Evolutionary conservation across 306 rosid genomes (phyloP).

Genomic region (Gastrolobium villosum): DNA sequence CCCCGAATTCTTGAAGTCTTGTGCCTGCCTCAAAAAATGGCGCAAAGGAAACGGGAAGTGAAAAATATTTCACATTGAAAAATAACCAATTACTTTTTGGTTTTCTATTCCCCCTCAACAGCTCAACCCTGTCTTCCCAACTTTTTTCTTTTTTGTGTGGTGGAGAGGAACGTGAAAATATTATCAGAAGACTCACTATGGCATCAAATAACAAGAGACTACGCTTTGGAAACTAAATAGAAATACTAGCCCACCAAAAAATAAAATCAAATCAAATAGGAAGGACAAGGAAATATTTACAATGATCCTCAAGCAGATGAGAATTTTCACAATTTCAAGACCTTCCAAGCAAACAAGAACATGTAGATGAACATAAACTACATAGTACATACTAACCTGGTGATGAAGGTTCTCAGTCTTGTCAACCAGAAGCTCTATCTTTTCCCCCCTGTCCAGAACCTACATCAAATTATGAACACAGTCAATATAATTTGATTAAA

Average conservation of each 20-base stretch:
- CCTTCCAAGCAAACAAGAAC: conserved; percentile 23
- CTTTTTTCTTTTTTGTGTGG: neutral
- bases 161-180: neutral
- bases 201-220: neutral
- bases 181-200: conserved; percentile 23
- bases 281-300: neutral
- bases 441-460: conserved; percentile 98
- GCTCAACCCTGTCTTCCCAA: neutral
- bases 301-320: conserved; percentile 16
- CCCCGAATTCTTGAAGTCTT: conserved; percentile 84
- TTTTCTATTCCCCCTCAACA: neutral
- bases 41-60: neutral
- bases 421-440: conserved; percentile 97
- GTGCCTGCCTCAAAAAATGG: conserved; percentile 71
- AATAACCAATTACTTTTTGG: neutral
- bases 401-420: conserved; percentile 95
- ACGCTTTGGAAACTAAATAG: conserved; percentile 9
- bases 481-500: conserved; percentile 42
- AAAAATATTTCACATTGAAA: conserved; percentile 4
- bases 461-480: conserved; percentile 54
- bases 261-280: neutral
- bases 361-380: neutral
- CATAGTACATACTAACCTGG: conserved; percentile 66
- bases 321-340: conserved; percentile 37
- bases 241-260: conserved; percentile 10